Evolutionary conservation across 345 rosid species (phyloP), one percentile per base, ranked within the genome.

Genomic region (Citrus unshiu): DNA sequence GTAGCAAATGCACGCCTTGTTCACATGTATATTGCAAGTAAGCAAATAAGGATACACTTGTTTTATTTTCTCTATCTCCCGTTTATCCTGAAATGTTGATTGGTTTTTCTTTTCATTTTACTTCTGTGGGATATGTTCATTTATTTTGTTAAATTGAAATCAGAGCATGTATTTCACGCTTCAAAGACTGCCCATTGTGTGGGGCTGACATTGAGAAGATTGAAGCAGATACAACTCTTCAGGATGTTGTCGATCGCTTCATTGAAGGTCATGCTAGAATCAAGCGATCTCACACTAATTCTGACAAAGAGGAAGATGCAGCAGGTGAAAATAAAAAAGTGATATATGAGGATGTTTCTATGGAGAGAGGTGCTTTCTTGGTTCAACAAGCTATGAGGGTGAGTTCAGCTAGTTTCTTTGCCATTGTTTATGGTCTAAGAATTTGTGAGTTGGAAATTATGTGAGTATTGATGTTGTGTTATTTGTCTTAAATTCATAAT

Each of bases 311-410:
- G 83, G 91, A 81, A 70, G 90, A 80, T 71, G 90, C 73, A 5
- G 80, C n/a, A 2, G 83, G 81, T 22, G 88, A 86, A 49, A 87
- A 86, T 57, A 86, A 86, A 59, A 88, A 85, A 16, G 97, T 96
- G 62, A 87, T 90, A 63, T 96, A 96, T 69, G 99, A 87, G 76
- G 99, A 96, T 67, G 97, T 96, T 29, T 96, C 99, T 27, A 81
- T 96, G 87, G 99, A 96, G 84, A 88, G 99, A 84, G 98, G 98
- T 72, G 89, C 95, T 73, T 96, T 96, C 90, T 88, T 97, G 95
- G 93, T 94, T 78, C 98, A 94, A 82, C 98, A 97, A 84, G 94
- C 98, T 43, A 92, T 93, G 97, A 86, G 98, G 92, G 99, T 93
- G 81, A 90, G 99, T 89, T 57, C 29, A 21, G 49, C 51, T 76